These are phyloP conservation scores for Heterobasidion occidentale DNA, from an alignment of 1,284 basidiomycete genomes.

Conservation along the genomic window DNA sequence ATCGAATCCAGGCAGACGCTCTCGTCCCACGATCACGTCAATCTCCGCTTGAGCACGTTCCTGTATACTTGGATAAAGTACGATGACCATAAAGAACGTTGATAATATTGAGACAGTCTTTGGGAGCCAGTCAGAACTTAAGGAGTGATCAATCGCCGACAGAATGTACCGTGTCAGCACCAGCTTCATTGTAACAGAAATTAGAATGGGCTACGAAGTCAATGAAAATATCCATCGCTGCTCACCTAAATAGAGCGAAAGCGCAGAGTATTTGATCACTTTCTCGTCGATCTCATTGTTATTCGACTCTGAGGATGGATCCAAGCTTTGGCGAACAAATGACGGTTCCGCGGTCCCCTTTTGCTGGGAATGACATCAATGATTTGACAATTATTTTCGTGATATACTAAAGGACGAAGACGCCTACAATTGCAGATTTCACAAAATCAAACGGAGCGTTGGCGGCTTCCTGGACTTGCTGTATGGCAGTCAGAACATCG, in stretches of 20 bases:
- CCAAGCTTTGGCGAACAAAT: no score
- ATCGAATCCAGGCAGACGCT: not conserved
- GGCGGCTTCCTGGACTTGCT: not conserved
- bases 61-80: not conserved
- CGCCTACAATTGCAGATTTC: not conserved
- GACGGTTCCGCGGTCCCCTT: no score
- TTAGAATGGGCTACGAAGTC: no score
- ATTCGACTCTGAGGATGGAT: no score
- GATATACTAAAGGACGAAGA: not conserved
- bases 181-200: not conserved
- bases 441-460: not conserved
- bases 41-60: not conserved
- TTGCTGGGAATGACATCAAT: no score
- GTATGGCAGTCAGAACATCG: not conserved
- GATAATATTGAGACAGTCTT: not conserved
- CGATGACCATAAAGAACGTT: not conserved
- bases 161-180: not conserved
- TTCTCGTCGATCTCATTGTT: no score
- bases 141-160: not conserved
- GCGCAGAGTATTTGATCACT: no score
- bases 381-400: no score
- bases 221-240: no score
- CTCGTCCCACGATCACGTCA: not conserved
- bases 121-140: not conserved
- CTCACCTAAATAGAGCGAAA: no score